A percentile compares a stretch with the other conserved stretches of the same genome.
phyloP scores from a whole-genome alignment of 1,139 yeast genomes.

The Kurtzmaniella quercitrusa region DNA sequence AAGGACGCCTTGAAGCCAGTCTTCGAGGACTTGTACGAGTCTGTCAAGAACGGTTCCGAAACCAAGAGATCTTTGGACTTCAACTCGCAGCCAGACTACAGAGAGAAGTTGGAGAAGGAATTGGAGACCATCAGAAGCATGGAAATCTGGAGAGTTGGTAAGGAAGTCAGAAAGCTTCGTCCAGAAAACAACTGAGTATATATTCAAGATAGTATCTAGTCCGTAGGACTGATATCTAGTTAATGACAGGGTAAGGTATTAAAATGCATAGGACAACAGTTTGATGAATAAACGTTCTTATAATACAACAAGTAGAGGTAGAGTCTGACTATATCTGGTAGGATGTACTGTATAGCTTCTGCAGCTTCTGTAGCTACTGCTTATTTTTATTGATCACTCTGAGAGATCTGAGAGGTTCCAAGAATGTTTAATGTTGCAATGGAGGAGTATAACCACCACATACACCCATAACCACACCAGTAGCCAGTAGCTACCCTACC shows the following conservation, averaged over 20 bases:
- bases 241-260: conserved; percentile 3
- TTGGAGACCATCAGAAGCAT: conserved; percentile 87
- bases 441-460: too few species aligned
- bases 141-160: conserved; percentile 99
- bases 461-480: too few species aligned
- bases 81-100: conserved; percentile 97
- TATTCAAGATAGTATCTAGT: conserved; percentile 4
- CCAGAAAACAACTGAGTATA: conserved; percentile 86
- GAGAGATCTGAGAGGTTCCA: too few species aligned
- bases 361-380: too few species aligned
- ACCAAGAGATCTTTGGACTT: conserved; percentile 97
- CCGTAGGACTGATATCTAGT: conserved; percentile 2
- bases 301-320: not conserved
- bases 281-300: conserved; percentile 41
- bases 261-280: conserved; percentile 27
- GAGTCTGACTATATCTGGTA: not conserved
- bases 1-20: conserved; percentile 99
- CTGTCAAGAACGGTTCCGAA: conserved; percentile 94
- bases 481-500: too few species aligned
- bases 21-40: conserved; percentile 90
- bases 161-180: conserved; percentile 98
- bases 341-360: not conserved
- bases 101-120: conserved; percentile 93
- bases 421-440: too few species aligned
- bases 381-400: too few species aligned